Base-by-base conservation (phyloP, 1,284 basidiomycete species). In the Malassezia pachydermatis region DNA sequence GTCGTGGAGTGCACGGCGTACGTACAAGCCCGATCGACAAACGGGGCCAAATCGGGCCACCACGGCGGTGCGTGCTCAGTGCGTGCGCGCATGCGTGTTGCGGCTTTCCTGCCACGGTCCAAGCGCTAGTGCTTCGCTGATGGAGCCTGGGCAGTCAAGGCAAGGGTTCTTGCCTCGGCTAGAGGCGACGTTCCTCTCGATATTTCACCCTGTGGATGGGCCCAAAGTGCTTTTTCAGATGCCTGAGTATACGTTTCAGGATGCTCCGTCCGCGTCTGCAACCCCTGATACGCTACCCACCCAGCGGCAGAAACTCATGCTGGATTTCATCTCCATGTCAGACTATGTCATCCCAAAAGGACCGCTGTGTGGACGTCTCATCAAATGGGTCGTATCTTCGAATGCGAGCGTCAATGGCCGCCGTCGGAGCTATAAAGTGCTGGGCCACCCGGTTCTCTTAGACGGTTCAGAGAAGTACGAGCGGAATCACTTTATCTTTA, bases 331-430 rank as follows among this genome's bases (percentile, higher is more conserved):
- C 38, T 82, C 88, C 54, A 83, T 98, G 45, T 86, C 86, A 14
- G 89, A 87, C 73, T 95, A 88, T 76, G 82, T 96, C 38, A 94
- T 98, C 43, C 92, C 92, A 2, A 84, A 82, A 32, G 82, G 82
- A 51, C 78, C 83, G 2, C 76, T 96, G 7, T 94, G 88, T 59
- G 88, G 88, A 8, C 79, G 88, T 55, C 79, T 99, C 13, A 84
- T 96, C 33, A 88, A 76, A 3, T 73, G 74, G 16, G 37, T 36
- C 20, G 43, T 46, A 22, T 23, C 37, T 11, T 40, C 48, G n/a
- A 30, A 33, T 36, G 16, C 42, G 9, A 16, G 41, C 13, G 33
- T 17, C 6, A 4, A 25, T 16, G 42, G 42, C 14, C 36, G n/a
- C 10, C 43, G 20, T 14, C 34, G 58, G 10, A 53, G 50, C 16